Base-by-base conservation (phyloP, 176 grass and related monocot species). In the Alopecurus myosuroides region DNA sequence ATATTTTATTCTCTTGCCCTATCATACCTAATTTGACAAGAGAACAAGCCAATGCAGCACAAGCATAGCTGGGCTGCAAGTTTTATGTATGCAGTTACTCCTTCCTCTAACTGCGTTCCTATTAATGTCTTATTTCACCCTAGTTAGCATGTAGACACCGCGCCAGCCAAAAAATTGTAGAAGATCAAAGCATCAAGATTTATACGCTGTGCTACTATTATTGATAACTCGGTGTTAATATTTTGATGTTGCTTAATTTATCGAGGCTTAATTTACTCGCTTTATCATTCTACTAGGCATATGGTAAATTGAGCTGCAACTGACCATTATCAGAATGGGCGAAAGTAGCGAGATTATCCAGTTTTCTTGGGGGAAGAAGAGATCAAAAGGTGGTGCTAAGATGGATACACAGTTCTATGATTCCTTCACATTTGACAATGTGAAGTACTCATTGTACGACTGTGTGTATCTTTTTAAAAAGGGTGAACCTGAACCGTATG, bases 371-470 rank as follows among this genome's bases (percentile, higher is more conserved):
- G 93, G 93, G 3, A 88, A 83, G 36, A 39, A 23, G 77, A 90
- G 70, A 81, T 75, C 6, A 22, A 84, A 51, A 58, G 87, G 93
- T 46, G 83, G 92, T 60, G 39, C 62, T 10, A 94, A 92, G 44
- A 88, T 31, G 85, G 71, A 88, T 48, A 84, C 36, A 76, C 89
- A 67, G 70, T 86, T 88, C 74, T 94, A 92, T 78, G 78, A 37
- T 8, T 92, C 85, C 63, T 94, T 94, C 82, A 90, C 81, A 68
- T 77, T 92, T 42, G 87, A 92, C 44, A 79, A 90, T 88, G 85
- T 94, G 82, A 86, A 92, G 18, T 94, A 94, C 77, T 92, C 78
- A 80, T 26, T 94, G 44, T 88, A 74, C 74, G 93, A 94, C 72
- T 90, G 44, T 70, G 87, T 94, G 14, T 94, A 92, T 66, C 79